Conservation (phyloP, 2,329 filamentous ascomycete genomes). For the Aspergillus brunneoviolaceus region DNA sequence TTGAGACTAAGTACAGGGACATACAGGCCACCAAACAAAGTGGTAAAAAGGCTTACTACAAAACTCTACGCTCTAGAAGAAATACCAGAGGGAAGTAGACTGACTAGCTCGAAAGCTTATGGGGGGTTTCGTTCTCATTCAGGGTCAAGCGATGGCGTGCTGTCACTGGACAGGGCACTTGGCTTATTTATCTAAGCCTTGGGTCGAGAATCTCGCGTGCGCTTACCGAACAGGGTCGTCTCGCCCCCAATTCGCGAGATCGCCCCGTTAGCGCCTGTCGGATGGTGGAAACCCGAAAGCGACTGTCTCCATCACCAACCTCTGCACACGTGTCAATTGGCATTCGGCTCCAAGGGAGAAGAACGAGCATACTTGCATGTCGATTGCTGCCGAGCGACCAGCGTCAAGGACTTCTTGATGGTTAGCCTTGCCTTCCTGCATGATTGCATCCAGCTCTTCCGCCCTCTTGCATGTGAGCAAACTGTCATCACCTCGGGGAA, state of each 20-base stretch:
- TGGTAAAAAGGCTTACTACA: conserved; percentile 88
- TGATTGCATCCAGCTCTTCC: conserved; percentile 53
- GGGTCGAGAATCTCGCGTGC: too few relatives aligned
- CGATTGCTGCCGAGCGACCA: conserved; percentile 58
- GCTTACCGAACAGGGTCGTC: neutral
- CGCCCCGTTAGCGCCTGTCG: neutral
- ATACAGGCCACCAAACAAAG: conserved; percentile 80
- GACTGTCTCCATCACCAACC: conserved; percentile 37
- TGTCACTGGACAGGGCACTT: neutral
- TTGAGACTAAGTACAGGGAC: conserved; percentile 83
- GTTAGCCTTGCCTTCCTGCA: conserved; percentile 61
- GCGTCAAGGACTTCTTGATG: conserved; percentile 66
- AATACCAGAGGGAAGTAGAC: conserved; percentile 27
- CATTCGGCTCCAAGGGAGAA: neutral
- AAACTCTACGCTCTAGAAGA: conserved; percentile 66
- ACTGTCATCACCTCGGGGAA: conserved; percentile 58
- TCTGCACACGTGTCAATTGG: conserved; percentile 25
- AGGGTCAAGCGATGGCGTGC: too few relatives aligned
- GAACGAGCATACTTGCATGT: conserved; percentile 56
- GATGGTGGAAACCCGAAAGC: conserved; percentile 26
- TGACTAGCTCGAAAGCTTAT: neutral
- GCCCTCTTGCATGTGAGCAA: conserved; percentile 52
- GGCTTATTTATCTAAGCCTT: too few relatives aligned
- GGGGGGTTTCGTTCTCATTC: too few relatives aligned
- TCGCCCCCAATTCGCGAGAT: neutral